Percentiles rank a stretch among this genome's conserved stretches.
These are phyloP conservation scores for Ogataea philodendri DNA, from an alignment of 805 yeast genomes.

Conservation along the genomic window DNA sequence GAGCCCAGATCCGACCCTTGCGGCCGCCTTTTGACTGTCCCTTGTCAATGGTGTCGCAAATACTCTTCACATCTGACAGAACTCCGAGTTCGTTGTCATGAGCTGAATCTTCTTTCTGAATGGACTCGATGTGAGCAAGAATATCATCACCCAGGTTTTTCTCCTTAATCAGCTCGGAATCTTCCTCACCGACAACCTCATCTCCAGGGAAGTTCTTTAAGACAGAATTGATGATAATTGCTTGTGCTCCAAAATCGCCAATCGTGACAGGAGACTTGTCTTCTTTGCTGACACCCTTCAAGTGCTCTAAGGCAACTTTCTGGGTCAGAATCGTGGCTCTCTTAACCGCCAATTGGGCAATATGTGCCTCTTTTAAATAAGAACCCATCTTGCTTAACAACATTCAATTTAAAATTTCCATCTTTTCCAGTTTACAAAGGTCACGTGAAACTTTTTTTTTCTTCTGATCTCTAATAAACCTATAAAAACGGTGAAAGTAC, in stretches of 20 bases:
- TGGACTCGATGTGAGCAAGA: slow-evolving; percentile 54
- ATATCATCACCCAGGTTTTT: slow-evolving; percentile 54
- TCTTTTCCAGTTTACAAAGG: slow-evolving; percentile 1
- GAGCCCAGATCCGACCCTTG: slow-evolving; percentile 88
- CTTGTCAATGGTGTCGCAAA: slow-evolving; percentile 66
- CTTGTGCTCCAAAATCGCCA: slow-evolving; percentile 97
- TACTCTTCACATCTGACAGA: slow-evolving; percentile 43
- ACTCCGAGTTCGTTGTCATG: slow-evolving; percentile 38
- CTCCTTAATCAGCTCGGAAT: slow-evolving; percentile 63
- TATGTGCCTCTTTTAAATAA: slow-evolving; percentile 63
- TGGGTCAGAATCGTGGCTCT: slow-evolving; percentile 79
- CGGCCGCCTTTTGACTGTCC: slow-evolving; percentile 81
- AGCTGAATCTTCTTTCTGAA: slow-evolving; percentile 44
- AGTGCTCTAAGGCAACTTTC: slow-evolving; percentile 55
- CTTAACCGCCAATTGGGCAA: slow-evolving; percentile 88
- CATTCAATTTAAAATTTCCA: slow-evolving; percentile 4
- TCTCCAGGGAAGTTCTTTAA: slow-evolving; percentile 77
- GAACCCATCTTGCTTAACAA: slow-evolving; percentile 15
- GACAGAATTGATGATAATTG: slow-evolving; percentile 83
- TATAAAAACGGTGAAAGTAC: slow-evolving; percentile 4
- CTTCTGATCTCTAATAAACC: slow-evolving; percentile 4
- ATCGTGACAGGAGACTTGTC: slow-evolving; percentile 95
- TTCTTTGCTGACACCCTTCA: slow-evolving; percentile 63
- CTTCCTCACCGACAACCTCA: slow-evolving; percentile 92
- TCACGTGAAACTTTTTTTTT: slow-evolving; percentile 7